Evolutionary conservation across 768 basidiomycete genomes (phyloP), one percentile per base, ranked within the genome.

Genomic region (Pisolithus sp.): DNA sequence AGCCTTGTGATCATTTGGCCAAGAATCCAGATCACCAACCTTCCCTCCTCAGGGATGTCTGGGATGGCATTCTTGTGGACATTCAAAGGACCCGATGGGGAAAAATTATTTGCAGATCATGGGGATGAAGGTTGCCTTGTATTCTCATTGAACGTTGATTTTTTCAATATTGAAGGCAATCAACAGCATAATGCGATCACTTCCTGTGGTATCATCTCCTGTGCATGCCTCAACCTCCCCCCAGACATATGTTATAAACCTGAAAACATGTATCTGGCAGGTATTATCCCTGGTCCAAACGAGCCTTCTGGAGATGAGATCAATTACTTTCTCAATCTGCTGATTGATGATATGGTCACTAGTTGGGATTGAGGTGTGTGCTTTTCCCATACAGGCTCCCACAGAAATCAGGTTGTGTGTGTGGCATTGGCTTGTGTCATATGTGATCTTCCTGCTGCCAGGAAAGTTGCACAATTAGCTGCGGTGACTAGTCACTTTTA

Each of bases 221-320:
- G 68, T 34, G 60, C 62, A 13, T 65, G 64, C 47, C 55, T 73
- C 3, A 73, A 71, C 41, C 59, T 75, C 5, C 68, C 69, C 1
- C 48, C 53, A 1, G 50, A 64, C 13, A 52, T 69, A 5, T 57
- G 63, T 0, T 69, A 70, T 58, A 59, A 63, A 31, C 58, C 63
- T 0, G 67, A 73, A 53, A 66, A 70, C 49, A 59, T 73, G 52
- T 71, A 62, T 30, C 51, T 71, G 13, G 53, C 52, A 2, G 59
- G 60, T 3, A 62, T 70, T 3, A 63, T 72, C 10, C 64, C 62
- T 5, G 65, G 72, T 0, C 64, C 65, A 5, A 43, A 56, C 13
- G 64, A 73, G 40, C 66, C 63, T 10, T 37, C 36, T 9, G 26
- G 53, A 9, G 58, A 68, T 0, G 28, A 67, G 21, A 56, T 71